A percentile compares a stretch with the other conserved stretches of the same genome.
Conservation (phyloP, 2,329 filamentous ascomycete species). For the Penicillium sp. region DNA sequence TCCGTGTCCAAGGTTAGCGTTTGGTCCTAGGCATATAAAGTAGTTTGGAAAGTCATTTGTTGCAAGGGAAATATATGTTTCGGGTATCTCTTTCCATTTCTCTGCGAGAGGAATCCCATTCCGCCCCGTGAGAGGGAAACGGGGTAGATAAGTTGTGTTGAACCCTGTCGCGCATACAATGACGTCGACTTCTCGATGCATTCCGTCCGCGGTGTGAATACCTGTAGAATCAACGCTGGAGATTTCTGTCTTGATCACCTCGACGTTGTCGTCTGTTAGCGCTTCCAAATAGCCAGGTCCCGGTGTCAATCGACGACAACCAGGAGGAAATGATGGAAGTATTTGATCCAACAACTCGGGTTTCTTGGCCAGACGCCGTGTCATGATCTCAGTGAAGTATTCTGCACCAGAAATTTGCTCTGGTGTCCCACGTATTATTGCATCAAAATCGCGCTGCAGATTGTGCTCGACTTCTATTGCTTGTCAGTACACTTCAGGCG, state of each 20-base stretch:
- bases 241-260: constrained; percentile 56
- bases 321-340: constrained; percentile 38
- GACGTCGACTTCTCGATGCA: constrained; percentile 18
- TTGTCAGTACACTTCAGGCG: not conserved
- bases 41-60: constrained; percentile 48
- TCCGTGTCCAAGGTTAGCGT: constrained; percentile 40
- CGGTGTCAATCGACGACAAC: constrained; percentile 44
- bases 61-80: constrained; percentile 45
- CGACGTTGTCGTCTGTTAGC: constrained; percentile 57
- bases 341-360: constrained; percentile 33
- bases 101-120: constrained; percentile 41
- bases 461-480: constrained; percentile 27
- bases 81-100: constrained; percentile 39
- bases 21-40: constrained; percentile 30
- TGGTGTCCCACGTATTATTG: constrained; percentile 24
- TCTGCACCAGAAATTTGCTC: constrained; percentile 24
- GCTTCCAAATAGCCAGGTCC: constrained; percentile 56
- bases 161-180: constrained; percentile 42
- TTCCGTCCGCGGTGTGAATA: constrained; percentile 24
- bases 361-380: constrained; percentile 29
- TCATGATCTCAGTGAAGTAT: constrained; percentile 30
- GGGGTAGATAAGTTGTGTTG: constrained; percentile 36
- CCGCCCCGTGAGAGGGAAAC: constrained; percentile 41
- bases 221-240: constrained; percentile 31
- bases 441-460: constrained; percentile 29